phyloP scores from a whole-genome alignment of 345 rosid species.

The Linum trigynum region DNA sequence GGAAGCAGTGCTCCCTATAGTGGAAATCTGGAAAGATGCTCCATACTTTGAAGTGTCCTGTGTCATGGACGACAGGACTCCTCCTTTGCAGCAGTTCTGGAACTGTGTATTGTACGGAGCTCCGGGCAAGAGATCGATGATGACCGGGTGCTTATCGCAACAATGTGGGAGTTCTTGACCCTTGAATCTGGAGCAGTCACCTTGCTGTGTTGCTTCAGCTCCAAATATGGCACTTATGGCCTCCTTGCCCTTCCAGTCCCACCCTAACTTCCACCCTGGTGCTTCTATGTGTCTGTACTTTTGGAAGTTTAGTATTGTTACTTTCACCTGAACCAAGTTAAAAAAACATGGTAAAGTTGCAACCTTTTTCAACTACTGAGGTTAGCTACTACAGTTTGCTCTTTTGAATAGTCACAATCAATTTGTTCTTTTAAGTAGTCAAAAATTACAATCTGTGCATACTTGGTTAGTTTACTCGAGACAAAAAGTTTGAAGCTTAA shows the following conservation, averaged over 20 bases:
- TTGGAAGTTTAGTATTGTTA: constrained; percentile 54
- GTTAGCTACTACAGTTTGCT: no score
- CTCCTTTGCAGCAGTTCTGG: constrained; percentile 72
- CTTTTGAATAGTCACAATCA: no score
- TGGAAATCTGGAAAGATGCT: constrained; percentile 42
- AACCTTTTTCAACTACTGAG: no score
- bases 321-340: constrained; percentile 33
- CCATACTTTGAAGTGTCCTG: constrained; percentile 41
- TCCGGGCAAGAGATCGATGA: constrained; percentile 70
- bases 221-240: constrained; percentile 72
- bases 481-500: no score
- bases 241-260: constrained; percentile 53
- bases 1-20: constrained; percentile 19
- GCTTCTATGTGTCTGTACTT: constrained; percentile 57
- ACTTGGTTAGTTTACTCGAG: no score
- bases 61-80: constrained; percentile 47
- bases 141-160: constrained; percentile 49
- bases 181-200: constrained; percentile 54
- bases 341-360: background rate
- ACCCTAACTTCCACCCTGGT: constrained; percentile 78
- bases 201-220: constrained; percentile 82
- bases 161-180: constrained; percentile 49
- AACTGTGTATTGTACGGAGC: constrained; percentile 41
- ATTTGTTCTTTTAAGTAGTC: no score
- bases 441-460: no score